phyloP scores from a whole-genome alignment of 75 land plant species.

The Pinus tabuliformis region DNA sequence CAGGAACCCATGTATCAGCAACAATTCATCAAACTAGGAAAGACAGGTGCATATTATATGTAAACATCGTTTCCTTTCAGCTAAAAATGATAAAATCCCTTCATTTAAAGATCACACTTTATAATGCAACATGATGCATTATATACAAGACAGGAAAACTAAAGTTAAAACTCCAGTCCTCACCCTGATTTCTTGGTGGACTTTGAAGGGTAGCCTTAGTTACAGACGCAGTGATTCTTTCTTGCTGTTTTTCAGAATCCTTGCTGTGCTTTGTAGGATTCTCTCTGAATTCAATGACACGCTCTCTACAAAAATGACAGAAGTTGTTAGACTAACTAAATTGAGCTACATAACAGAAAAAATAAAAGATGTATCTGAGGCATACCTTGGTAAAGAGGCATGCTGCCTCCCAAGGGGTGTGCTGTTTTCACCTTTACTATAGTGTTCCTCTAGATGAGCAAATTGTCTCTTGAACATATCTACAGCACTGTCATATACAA shows the following conservation, averaged over 20 bases:
- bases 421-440: slow-evolving; percentile 78
- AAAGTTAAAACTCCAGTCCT: neutral
- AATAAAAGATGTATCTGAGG: neutral
- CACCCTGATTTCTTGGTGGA: slow-evolving; percentile 25
- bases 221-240: slow-evolving; percentile 26
- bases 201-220: slow-evolving; percentile 26
- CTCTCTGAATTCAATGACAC: slow-evolving; percentile 55
- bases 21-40: neutral
- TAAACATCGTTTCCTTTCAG: neutral
- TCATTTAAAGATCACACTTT: neutral
- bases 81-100: neutral
- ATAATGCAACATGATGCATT: neutral
- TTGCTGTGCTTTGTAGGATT: slow-evolving; percentile 25
- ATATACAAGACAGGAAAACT: neutral
- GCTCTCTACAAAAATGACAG: slow-evolving; percentile 41
- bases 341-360: neutral
- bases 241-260: slow-evolving; percentile 31
- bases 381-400: slow-evolving; percentile 92
- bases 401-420: slow-evolving; percentile 78
- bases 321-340: neutral
- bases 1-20: slow-evolving; percentile 18
- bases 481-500: slow-evolving; percentile 56
- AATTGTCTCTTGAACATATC: slow-evolving; percentile 88
- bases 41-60: neutral
- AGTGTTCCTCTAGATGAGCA: slow-evolving; percentile 91